These are phyloP conservation scores for Chlamydomonas sp. DNA, from an alignment of 139 green algal genomes.

Conservation along the genomic window DNA sequence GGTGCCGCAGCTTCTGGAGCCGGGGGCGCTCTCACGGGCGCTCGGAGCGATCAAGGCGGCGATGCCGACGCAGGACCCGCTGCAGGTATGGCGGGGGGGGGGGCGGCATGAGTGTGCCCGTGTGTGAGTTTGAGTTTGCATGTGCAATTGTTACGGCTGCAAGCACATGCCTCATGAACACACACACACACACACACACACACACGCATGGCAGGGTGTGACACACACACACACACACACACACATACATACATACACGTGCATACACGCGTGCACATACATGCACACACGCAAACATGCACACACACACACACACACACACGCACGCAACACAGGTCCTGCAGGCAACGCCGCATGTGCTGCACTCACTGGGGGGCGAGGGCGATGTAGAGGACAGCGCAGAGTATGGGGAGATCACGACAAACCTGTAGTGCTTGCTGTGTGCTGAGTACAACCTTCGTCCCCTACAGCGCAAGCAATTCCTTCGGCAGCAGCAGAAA, in stretches of 20 bases:
- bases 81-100: constrained; percentile 14
- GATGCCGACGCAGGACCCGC: constrained; percentile 20
- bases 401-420: constrained; percentile 22
- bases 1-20: constrained; percentile 35
- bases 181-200: not conserved
- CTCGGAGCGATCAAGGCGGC: constrained; percentile 22
- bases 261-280: too few relatives aligned
- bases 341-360: constrained; percentile 23
- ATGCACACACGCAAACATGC: not conserved
- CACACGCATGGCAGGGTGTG: too few relatives aligned
- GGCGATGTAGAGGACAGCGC: constrained; percentile 24
- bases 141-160: not conserved
- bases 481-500: too few relatives aligned
- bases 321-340: constrained; percentile 9
- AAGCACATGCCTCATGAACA: not conserved
- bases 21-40: constrained; percentile 19
- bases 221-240: not conserved
- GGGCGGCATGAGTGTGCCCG: constrained; percentile 7
- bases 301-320: not conserved
- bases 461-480: too few relatives aligned
- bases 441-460: too few relatives aligned
- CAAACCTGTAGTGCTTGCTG: too few relatives aligned
- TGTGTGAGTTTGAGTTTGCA: not conserved
- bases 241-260: not conserved
- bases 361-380: constrained; percentile 28